Evolutionary conservation across 1,139 yeast genomes (phyloP).

Genomic region (Saccharomyces hybrid): DNA sequence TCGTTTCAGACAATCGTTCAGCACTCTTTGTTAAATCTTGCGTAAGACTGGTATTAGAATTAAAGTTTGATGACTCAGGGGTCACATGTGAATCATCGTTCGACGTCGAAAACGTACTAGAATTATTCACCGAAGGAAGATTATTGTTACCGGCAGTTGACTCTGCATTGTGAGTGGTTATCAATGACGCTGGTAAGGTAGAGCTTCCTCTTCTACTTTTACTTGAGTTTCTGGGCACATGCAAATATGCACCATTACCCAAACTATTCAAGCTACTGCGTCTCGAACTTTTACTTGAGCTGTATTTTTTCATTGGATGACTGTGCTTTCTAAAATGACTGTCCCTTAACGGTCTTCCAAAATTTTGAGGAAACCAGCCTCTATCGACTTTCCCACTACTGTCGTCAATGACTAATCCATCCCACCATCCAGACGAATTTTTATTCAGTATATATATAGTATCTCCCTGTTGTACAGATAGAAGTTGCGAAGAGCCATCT

Average conservation of each 20-base stretch:
- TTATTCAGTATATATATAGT: constrained; percentile 37
- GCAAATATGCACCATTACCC: constrained; percentile 4
- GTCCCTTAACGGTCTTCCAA: constrained; percentile 29
- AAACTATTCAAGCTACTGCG: constrained; percentile 9
- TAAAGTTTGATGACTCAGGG: constrained; percentile 3
- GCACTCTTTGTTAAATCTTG: not conserved
- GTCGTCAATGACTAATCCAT: constrained; percentile 44
- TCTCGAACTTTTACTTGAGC: constrained; percentile 9
- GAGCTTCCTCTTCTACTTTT: constrained; percentile 11
- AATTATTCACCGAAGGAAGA: not conserved
- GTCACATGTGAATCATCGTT: constrained; percentile 8
- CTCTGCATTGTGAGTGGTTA: constrained; percentile 3
- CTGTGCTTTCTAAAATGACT: constrained; percentile 2
- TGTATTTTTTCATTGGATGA: constrained; percentile 3
- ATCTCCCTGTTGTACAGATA: constrained; percentile 27
- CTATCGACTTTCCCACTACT: constrained; percentile 34
- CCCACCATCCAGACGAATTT: constrained; percentile 68
- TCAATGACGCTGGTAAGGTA: not conserved
- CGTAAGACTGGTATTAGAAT: not conserved
- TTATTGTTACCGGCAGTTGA: constrained; percentile 3
- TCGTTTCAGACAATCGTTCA: not conserved
- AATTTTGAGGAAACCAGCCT: constrained; percentile 73
- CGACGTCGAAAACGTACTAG: constrained; percentile 2
- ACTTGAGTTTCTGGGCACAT: constrained; percentile 3
- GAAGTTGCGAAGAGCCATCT: constrained; percentile 12